Conservation (phyloP, 768 basidiomycete species). For the Boletus sp. region DNA sequence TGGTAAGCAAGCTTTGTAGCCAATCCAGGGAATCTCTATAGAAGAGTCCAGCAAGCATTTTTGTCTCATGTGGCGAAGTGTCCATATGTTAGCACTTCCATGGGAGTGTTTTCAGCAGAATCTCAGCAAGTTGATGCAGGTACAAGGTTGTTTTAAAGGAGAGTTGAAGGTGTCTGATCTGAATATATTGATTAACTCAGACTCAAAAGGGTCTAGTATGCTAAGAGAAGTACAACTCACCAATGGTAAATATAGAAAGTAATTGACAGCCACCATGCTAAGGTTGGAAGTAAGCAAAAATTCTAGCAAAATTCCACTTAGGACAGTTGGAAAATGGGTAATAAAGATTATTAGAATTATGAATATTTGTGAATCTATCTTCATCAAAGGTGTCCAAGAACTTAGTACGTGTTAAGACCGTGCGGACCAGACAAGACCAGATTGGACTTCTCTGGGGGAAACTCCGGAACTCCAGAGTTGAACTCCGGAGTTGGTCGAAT, state of each 20-base stretch:
- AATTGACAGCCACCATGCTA: neutral
- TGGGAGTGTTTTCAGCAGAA: neutral
- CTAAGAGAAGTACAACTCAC: neutral
- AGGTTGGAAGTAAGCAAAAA: too few relatives aligned
- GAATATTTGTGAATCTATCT: neutral
- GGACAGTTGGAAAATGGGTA: neutral
- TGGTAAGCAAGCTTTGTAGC: neutral
- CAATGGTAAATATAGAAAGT: too few relatives aligned
- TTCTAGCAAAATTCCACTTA: too few relatives aligned
- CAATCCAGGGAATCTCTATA: neutral
- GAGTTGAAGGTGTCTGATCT: slow-evolving; percentile 20
- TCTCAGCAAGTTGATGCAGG: neutral
- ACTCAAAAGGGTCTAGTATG: neutral
- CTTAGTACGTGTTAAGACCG: too few relatives aligned
- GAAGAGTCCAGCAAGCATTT: neutral
- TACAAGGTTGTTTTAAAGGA: slow-evolving; percentile 16
- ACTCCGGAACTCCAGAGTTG: too few relatives aligned
- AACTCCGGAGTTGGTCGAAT: too few relatives aligned
- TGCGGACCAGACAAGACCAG: too few relatives aligned
- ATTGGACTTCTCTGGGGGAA: too few relatives aligned
- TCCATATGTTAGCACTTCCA: neutral
- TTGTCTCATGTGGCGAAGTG: too few relatives aligned
- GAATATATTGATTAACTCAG: neutral
- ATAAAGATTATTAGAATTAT: neutral
- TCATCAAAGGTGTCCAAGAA: neutral